Evolutionary conservation across 1,284 basidiomycete genomes (phyloP).

Genomic region (Tylopilus sp.): DNA sequence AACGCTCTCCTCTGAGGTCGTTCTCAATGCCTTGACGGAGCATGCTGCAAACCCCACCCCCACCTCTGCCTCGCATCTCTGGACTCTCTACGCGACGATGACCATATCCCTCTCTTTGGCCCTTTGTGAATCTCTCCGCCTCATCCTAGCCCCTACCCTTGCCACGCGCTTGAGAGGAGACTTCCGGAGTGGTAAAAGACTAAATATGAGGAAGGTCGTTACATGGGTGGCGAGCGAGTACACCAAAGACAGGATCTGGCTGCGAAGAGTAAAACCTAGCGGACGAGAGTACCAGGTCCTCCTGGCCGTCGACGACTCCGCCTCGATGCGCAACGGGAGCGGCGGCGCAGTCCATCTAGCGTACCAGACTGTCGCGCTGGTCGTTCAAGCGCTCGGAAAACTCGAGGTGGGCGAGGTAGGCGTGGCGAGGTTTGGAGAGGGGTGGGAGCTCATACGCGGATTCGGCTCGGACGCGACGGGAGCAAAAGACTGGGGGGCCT

Average conservation of each 20-base stretch:
- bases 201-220: conserved; percentile 99
- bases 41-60: conserved; percentile 32
- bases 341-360: conserved; percentile 92
- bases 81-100: conserved; percentile 87
- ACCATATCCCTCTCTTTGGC: conserved; percentile 90
- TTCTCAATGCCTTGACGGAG: conserved; percentile 62
- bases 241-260: conserved; percentile 99
- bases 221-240: conserved; percentile 98
- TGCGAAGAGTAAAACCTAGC: conserved; percentile 90
- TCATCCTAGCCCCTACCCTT: conserved; percentile 93
- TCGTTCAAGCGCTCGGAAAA: conserved; percentile 86
- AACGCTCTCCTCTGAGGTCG: conserved; percentile 32
- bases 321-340: conserved; percentile 93
- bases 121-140: conserved; percentile 93
- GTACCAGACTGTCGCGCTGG: conserved; percentile 90
- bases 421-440: conserved; percentile 88
- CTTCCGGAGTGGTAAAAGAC: conserved; percentile 95
- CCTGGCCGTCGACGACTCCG: conserved; percentile 93
- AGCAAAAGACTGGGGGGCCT: conserved; percentile 29
- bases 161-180: conserved; percentile 96
- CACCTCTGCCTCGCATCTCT: conserved; percentile 60
- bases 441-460: conserved; percentile 84
- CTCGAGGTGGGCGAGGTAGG: conserved; percentile 95
- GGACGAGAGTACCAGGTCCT: conserved; percentile 96
- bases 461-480: conserved; percentile 64